Percentiles rank a stretch among this genome's conserved stretches.
Conservation (phyloP, 768 basidiomycete genomes). For the Myochromella boudieri region DNA sequence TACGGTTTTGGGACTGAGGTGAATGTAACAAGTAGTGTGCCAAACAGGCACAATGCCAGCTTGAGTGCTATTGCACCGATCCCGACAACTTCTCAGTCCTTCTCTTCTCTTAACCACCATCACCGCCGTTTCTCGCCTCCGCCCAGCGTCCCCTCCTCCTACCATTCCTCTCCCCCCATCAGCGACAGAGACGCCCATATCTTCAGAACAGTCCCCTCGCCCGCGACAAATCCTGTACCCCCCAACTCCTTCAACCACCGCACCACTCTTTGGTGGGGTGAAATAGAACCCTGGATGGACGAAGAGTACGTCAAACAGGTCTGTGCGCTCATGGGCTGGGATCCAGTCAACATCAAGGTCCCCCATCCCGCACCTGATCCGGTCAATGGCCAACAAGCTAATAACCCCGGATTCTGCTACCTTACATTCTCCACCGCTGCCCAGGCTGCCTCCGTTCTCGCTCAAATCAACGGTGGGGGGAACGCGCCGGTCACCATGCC, state of each 20-base stretch:
- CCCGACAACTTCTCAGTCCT: constrained; percentile 27
- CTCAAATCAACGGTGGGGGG: constrained; percentile 55
- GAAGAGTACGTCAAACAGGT: constrained; percentile 92
- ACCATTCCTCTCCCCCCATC: constrained; percentile 23
- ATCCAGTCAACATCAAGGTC: constrained; percentile 70
- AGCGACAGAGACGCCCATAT: constrained; percentile 32
- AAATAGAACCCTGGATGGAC: constrained; percentile 96
- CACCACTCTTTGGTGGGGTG: constrained; percentile 81
- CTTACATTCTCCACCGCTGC: constrained; percentile 77
- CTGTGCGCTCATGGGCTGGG: constrained; percentile 86
- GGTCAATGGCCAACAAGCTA: constrained; percentile 60
- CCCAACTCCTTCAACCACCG: constrained; percentile 32
- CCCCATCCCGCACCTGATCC: constrained; percentile 62
- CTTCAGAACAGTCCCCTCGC: constrained; percentile 25
- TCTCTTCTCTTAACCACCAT: constrained; percentile 48
- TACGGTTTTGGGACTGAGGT: constrained; percentile 23
- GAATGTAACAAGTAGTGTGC: constrained; percentile 48
- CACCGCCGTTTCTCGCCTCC: constrained; percentile 32
- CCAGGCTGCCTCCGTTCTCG: constrained; percentile 68
- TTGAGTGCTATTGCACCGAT: constrained; percentile 20
- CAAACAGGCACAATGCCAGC: constrained; percentile 19
- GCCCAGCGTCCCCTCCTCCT: constrained; percentile 29
- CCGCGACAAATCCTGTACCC: constrained; percentile 14
- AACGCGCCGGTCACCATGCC: constrained; percentile 69
- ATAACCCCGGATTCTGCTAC: constrained; percentile 88